Evolutionary conservation across 306 rosid genomes (phyloP), one percentile per base, ranked within the genome.

Genomic region (Myrica gale): DNA sequence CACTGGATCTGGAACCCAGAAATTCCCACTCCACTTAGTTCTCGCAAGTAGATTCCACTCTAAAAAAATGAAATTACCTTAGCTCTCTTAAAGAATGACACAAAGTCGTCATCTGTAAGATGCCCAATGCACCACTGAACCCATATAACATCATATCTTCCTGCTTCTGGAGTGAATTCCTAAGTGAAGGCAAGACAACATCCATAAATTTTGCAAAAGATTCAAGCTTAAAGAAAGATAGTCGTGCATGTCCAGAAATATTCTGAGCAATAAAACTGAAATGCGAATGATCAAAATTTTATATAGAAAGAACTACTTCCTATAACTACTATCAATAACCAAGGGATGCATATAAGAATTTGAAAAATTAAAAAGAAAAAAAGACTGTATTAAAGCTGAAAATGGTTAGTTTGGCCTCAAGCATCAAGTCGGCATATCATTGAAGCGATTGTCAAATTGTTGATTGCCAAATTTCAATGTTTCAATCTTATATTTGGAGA

Each of bases 91-190:
- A 92, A 95, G 86, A 95, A 95, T 67, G 93, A 84, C 78, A 92
- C 84, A 50, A 95, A 92, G 79, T 95, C 98, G 5, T 92, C 97
- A 79, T 95, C 98, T 12, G 98, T 95, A 41, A 95, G 95, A 89
- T 95, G 98, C 62, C 98, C 98, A 47, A 95, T 92, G 74, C 98
- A 95, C 97, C 98, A 92, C 72, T 95, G 98, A 76, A 95, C 82
- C 98, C 98, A 95, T 84, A 95, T 95, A 76, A 95, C 88, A 74
- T 95, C 96, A 79, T 95, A 95, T 90, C 96, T 89, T 83, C 86
- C 96, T 42, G 85, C 67, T 56, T 81, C 93, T 50, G 98, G 98
- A n/a, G 95, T 88, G 83, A 92, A 95, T 78, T 88, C 97, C 97
- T 92, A 79, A 47, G 73, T 26, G n/a, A 52, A 78, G 58, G 43